A percentile compares a stretch with the other conserved stretches of the same genome.
These are phyloP conservation scores for Pilatotrama ljubarskyi DNA, from an alignment of 768 basidiomycete genomes.

Conservation along the genomic window DNA sequence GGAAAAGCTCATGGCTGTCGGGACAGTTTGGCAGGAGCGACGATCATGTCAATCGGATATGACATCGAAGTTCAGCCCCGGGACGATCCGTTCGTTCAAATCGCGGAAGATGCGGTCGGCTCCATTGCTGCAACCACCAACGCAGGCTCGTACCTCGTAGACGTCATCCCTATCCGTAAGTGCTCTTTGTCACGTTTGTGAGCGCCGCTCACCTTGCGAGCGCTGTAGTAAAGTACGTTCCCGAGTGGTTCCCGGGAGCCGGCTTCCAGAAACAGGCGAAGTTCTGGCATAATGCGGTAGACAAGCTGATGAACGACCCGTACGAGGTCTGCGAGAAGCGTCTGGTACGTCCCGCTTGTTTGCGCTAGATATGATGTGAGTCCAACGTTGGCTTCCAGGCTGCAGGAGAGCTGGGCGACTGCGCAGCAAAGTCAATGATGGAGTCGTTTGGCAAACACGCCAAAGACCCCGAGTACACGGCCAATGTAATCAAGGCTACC, in stretches of 20 bases:
- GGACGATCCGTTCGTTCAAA: constrained; percentile 17
- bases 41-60: constrained; percentile 14
- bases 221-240: constrained; percentile 21
- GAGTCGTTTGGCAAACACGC: constrained; percentile 2
- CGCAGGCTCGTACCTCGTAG: constrained; percentile 8
- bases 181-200: too few relatives aligned
- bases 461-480: background rate
- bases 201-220: background rate
- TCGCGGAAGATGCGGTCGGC: constrained; percentile 3
- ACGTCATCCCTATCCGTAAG: constrained; percentile 9
- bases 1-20: background rate
- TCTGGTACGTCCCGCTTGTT: background rate
- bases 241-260: constrained; percentile 29
- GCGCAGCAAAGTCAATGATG: constrained; percentile 13
- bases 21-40: constrained; percentile 3
- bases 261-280: constrained; percentile 20
- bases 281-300: background rate
- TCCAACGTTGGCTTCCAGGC: background rate
- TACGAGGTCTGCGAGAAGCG: background rate
- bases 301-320: constrained; percentile 6
- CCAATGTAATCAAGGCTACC: constrained; percentile 4
- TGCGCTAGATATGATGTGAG: too few relatives aligned
- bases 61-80: constrained; percentile 10
- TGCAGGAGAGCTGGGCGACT: background rate
- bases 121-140: constrained; percentile 7